These are phyloP conservation scores for Fraxinus platypoda DNA, from an alignment of 305 asterid genomes.

Conservation along the genomic window DNA sequence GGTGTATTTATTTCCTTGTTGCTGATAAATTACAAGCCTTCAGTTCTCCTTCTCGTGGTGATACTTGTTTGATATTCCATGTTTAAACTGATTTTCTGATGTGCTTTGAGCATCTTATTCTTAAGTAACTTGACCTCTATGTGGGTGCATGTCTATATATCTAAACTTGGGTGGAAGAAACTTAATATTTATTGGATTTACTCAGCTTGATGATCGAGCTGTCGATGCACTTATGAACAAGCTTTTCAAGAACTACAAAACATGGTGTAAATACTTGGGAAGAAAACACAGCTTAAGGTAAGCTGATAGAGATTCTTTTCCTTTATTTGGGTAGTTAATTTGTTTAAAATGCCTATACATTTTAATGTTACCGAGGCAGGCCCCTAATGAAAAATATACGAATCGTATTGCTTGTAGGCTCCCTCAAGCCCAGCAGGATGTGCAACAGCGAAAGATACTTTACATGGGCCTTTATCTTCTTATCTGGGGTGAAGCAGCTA, in stretches of 20 bases:
- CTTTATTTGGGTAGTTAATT: conserved; percentile 3
- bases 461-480: conserved; percentile 99
- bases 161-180: conserved; percentile 23
- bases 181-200: conserved; percentile 11
- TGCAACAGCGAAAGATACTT: conserved; percentile 89
- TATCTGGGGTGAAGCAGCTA: conserved; percentile 99
- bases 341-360: neutral
- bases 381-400: conserved; percentile 14
- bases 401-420: conserved; percentile 53
- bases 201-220: conserved; percentile 95
- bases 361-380: conserved; percentile 6
- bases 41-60: neutral
- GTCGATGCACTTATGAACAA: conserved; percentile 89
- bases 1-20: conserved; percentile 6
- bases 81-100: neutral
- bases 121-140: conserved; percentile 13
- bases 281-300: conserved; percentile 94
- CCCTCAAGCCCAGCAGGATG: conserved; percentile 81
- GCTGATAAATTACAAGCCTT: conserved; percentile 8
- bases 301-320: conserved; percentile 18
- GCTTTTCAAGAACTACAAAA: conserved; percentile 96
- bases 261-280: conserved; percentile 97
- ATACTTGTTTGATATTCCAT: conserved; percentile 19
- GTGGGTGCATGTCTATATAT: conserved; percentile 10
- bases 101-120: neutral